Percentiles rank a stretch among this genome's conserved stretches.
Evolutionary conservation across 1,284 basidiomycete genomes (phyloP).

Genomic region (Moesziomyces sp.): DNA sequence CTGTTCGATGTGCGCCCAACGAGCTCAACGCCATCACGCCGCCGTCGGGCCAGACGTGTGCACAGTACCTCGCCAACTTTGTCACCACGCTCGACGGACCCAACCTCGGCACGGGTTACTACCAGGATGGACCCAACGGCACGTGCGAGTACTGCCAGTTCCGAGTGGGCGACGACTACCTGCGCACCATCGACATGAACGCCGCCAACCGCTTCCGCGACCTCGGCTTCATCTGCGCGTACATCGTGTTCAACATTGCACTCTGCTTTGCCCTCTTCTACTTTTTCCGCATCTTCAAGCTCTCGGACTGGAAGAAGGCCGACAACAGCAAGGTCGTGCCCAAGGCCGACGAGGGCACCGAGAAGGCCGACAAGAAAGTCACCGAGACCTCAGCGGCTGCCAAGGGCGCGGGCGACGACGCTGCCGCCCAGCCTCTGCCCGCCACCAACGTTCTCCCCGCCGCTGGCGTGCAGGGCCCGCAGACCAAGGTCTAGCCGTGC

Average conservation of each 20-base stretch:
- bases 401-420: constrained; percentile 15
- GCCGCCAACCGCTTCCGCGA: constrained; percentile 48
- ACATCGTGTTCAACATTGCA: constrained; percentile 74
- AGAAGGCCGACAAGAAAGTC: constrained; percentile 7
- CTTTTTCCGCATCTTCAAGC: constrained; percentile 53
- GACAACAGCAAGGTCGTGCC: constrained; percentile 15
- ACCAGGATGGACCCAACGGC: constrained; percentile 29
- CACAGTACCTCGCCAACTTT: constrained; percentile 68
- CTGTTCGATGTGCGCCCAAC: constrained; percentile 68
- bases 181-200: constrained; percentile 57
- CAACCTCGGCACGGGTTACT: constrained; percentile 48
- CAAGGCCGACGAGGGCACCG: constrained; percentile 7
- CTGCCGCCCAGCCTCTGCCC: neutral
- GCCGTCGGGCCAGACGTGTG: constrained; percentile 69
- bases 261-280: constrained; percentile 56
- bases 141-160: constrained; percentile 70
- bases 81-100: constrained; percentile 33
- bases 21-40: constrained; percentile 69
- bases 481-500: constrained; percentile 3
- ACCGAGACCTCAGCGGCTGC: constrained; percentile 17
- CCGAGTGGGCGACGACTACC: constrained; percentile 74
- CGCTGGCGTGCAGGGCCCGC: constrained; percentile 16
- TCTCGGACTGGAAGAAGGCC: constrained; percentile 20
- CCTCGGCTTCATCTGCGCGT: constrained; percentile 73
- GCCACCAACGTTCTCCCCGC: constrained; percentile 13